Conservation (phyloP, 208 protist genomes). For the Trypanosoma cruzi region DNA sequence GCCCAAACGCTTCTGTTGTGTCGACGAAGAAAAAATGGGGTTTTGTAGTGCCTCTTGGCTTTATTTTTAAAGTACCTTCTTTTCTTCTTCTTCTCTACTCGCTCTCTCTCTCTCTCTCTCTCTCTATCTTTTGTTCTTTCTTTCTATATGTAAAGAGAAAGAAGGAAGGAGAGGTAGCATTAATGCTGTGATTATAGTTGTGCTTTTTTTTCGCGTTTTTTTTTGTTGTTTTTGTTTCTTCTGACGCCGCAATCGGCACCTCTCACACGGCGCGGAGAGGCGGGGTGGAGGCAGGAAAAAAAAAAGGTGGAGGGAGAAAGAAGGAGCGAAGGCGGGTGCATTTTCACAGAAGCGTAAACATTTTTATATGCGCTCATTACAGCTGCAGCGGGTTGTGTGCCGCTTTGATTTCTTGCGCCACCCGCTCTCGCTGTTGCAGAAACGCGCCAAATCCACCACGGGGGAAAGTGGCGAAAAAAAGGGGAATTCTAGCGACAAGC, state of each 20-base stretch:
- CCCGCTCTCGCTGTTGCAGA: neutral
- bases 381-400: neutral
- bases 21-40: too few relatives aligned
- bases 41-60: too few relatives aligned
- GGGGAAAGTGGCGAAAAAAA: neutral
- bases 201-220: too few relatives aligned
- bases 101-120: too few relatives aligned
- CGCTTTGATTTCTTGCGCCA: neutral
- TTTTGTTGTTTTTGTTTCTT: conserved; percentile 5
- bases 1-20: neutral
- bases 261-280: neutral
- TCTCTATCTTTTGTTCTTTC: too few relatives aligned
- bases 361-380: conserved; percentile 5
- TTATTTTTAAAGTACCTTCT: too few relatives aligned
- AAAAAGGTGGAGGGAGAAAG: conserved; percentile 1
- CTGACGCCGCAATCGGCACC: neutral
- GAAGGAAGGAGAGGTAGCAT: too few relatives aligned
- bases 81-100: too few relatives aligned
- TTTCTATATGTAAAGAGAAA: neutral
- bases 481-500: neutral
- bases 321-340: neutral
- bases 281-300: neutral
- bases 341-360: neutral
- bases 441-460: neutral
- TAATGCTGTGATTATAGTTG: too few relatives aligned